Evolutionary conservation across 805 yeast species (phyloP).

Genomic region (Wickerhamiella vanderwaltii): DNA sequence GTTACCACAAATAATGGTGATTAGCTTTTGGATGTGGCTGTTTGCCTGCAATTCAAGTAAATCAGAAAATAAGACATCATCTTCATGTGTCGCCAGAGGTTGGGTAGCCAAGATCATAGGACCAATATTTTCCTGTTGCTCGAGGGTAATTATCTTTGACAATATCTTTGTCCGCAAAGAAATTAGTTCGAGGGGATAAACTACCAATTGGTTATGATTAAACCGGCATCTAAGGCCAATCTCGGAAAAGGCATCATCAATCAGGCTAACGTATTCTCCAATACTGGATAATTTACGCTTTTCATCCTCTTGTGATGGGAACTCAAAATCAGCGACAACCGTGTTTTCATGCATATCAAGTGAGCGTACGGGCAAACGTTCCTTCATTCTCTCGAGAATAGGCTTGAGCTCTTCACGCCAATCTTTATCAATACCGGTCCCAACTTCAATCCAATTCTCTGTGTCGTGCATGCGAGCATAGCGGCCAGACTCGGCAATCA

Average conservation of each 20-base stretch:
- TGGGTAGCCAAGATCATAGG: constrained; percentile 22
- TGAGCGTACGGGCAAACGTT: constrained; percentile 68
- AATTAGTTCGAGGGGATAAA: constrained; percentile 46
- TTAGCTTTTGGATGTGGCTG: constrained; percentile 15
- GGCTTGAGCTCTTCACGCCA: constrained; percentile 52
- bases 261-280: constrained; percentile 77
- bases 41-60: constrained; percentile 17
- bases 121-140: constrained; percentile 17
- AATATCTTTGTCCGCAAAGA: constrained; percentile 32
- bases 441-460: constrained; percentile 49
- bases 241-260: constrained; percentile 59
- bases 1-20: constrained; percentile 24
- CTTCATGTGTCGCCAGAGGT: constrained; percentile 22
- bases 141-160: constrained; percentile 13
- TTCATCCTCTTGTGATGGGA: constrained; percentile 30
- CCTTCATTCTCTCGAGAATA: constrained; percentile 48
- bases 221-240: constrained; percentile 66
- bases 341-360: constrained; percentile 65
- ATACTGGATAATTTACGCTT: constrained; percentile 55
- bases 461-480: constrained; percentile 36
- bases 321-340: constrained; percentile 64
- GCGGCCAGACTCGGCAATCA: constrained; percentile 87
- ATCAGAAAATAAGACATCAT: constrained; percentile 25
- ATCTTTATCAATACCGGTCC: constrained; percentile 26
- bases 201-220: constrained; percentile 54